Evolutionary conservation across 2,329 filamentous ascomycete species (phyloP), one percentile per base, ranked within the genome.

Genomic region (Macrophomina tecta): DNA sequence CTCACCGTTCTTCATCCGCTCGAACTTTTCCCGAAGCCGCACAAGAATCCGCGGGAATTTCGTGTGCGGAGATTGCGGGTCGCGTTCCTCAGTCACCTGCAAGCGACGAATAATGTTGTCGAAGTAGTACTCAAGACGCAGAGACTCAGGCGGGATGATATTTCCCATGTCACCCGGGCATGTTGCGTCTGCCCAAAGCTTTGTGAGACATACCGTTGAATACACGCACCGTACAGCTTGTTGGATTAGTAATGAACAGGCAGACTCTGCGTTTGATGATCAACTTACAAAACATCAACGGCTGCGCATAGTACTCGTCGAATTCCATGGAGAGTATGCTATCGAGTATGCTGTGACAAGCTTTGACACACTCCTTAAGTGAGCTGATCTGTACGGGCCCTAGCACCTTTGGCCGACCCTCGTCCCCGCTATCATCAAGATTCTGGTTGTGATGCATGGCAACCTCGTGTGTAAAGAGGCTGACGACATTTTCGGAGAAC

Each of bases 171-270:
- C 83, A 23, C 78, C 78, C 4, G 82, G 82, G n/a, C 78, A 79
- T 4, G 80, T 82, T 6, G 83, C 80, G 1, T 85, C 84, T 56
- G 86, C 84, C 75, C 85, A 86, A 79, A 88, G 83, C 71, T 87
- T 88, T 76, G 87, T 86, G 7, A 88, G 78, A 38, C 87, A 83
- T 5, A 88, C 84, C 28, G 86, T 80, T 14, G 85, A 83, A 71
- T 87, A 88, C 11, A 85, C 83, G 55, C 83, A 81, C 45, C 85
- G 82, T 18, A 87, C 84, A 72, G 86, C 78, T 79, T 52, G 2
- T 3, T 14, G 45, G 5, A 66, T 45, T 36, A 52, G 51, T 67
- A 18, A 62, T 3, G 2, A 16, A 11, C 30, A 28, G 28, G 70
- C 56, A 32, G 66, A 70, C 73, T 53, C 69, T 74, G 67, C 14